Evolutionary conservation across 2,329 filamentous ascomycete species (phyloP), one percentile per base, ranked within the genome.

Genomic region (Cladosporium sp.): DNA sequence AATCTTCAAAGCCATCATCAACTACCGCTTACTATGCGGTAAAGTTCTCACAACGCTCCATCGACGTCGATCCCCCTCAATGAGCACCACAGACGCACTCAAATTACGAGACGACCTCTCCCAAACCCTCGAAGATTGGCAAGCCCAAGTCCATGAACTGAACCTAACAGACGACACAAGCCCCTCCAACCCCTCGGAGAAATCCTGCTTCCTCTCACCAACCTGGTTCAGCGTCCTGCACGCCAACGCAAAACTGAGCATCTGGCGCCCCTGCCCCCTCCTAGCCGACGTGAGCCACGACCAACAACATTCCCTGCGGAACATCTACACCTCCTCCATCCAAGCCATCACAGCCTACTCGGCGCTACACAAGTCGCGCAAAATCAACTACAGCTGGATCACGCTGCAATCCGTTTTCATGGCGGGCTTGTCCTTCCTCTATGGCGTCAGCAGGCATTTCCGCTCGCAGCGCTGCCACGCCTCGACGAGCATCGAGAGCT

Each of bases 361-460:
- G 1, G 68, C 65, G 15, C 56, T 78, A 0, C 72, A 76, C 43
- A 68, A 69, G 6, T 72, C 70, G 0, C 64, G 72, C 4, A 70
- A 70, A 40, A 71, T 77, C 50, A 77, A 77, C 55, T 77, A 71
- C 37, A 72, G 70, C 0, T 78, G 74, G 73, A 70, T 77, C 20
- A 75, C 74, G 0, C 66, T 77, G 51, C 75, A 78, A 43, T 66
- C 71, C 0, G 67, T 76, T 1, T 78, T 78, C 56, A 69, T 76
- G 51, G 73, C 73, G 0, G 74, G 74, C 0, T 53, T 74, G 0
- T 70, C 71, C 0, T 75, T 73, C 43, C 67, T 75, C 2, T 75
- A 75, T 34, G 70, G 70, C 0, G 52, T 73, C 0, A 63, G 70
- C 0, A 64, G 68, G 1, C 72, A 74, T 47, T 67, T 74, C 27